Evolutionary conservation across 2,329 filamentous ascomycete genomes (phyloP).

Genomic region (Atkinsonella texensis): DNA sequence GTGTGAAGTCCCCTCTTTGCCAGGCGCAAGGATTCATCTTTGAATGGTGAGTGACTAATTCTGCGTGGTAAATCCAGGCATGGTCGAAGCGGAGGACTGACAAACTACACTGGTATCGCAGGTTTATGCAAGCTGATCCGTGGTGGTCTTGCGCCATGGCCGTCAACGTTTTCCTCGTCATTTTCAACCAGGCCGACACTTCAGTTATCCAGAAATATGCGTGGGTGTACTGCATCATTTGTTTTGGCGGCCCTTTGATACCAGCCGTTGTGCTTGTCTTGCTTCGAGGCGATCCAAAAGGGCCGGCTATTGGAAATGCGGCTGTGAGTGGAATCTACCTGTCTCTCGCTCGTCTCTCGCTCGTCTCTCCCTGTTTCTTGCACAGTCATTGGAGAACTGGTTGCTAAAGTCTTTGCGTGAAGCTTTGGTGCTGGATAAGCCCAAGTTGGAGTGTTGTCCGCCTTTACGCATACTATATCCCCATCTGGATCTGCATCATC

Average conservation of each 20-base stretch:
- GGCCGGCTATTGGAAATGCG: constrained; percentile 41
- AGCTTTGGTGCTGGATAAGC: constrained; percentile 52
- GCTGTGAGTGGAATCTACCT: constrained; percentile 28
- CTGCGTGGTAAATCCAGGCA: too few species aligned
- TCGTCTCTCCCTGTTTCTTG: not conserved
- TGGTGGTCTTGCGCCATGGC: constrained; percentile 76
- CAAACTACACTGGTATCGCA: constrained; percentile 17
- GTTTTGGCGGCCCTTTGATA: constrained; percentile 59
- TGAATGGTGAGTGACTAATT: constrained; percentile 43
- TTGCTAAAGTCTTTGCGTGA: not conserved
- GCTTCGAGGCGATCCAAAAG: constrained; percentile 27
- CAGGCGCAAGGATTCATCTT: constrained; percentile 49
- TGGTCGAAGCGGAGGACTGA: not conserved
- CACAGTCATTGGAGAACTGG: not conserved
- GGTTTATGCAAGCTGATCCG: constrained; percentile 66
- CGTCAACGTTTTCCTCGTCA: constrained; percentile 63
- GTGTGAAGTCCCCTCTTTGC: constrained; percentile 45
- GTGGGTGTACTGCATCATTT: constrained; percentile 55
- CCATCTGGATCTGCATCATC: constrained; percentile 47
- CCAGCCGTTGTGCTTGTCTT: constrained; percentile 56
- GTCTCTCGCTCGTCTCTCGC: not conserved
- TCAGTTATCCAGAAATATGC: constrained; percentile 57
- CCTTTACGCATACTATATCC: constrained; percentile 48
- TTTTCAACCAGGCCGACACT: constrained; percentile 43
- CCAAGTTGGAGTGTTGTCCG: constrained; percentile 40